Percentiles rank a stretch among this genome's conserved stretches.
Evolutionary conservation across 768 basidiomycete genomes (phyloP).

Genomic region (Tylopilus subfusipes): DNA sequence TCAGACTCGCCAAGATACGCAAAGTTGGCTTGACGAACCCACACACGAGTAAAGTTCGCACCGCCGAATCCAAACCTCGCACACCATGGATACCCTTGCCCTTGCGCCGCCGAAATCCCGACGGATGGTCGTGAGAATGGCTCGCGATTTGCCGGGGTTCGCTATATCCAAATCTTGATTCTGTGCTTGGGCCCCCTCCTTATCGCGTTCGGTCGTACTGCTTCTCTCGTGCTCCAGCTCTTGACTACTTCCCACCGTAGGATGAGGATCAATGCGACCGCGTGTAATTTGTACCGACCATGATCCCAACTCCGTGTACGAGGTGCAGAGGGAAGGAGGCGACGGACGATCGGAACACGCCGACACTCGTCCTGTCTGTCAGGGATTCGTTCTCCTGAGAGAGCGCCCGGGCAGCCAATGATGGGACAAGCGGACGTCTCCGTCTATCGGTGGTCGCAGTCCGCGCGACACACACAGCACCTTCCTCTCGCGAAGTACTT

Average conservation of each 20-base stretch:
- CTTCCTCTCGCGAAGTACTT: background rate
- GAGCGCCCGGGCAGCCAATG: background rate
- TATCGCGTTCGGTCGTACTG: conserved; percentile 8
- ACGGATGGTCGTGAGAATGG: conserved; percentile 38
- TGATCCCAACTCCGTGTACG: conserved; percentile 12
- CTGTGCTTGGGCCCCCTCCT: background rate
- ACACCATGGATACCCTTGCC: conserved; percentile 38
- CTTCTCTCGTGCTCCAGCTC: background rate
- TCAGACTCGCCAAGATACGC: conserved; percentile 44
- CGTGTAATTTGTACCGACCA: conserved; percentile 5
- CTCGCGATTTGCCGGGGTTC: conserved; percentile 8
- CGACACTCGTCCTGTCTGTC: background rate
- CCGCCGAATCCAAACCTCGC: conserved; percentile 14
- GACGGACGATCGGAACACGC: conserved; percentile 2
- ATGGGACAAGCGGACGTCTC: conserved; percentile 7
- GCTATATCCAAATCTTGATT: background rate
- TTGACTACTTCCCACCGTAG: conserved; percentile 5
- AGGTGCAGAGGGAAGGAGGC: background rate
- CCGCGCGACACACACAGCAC: background rate
- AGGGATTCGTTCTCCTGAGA: background rate
- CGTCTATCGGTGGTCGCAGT: background rate
- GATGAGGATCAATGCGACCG: conserved; percentile 18
- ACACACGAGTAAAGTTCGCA: conserved; percentile 13
- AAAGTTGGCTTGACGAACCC: conserved; percentile 41
- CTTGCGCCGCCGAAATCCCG: conserved; percentile 36